phyloP scores from a whole-genome alignment of 805 yeast genomes.

The Ogataea paraovalis region DNA sequence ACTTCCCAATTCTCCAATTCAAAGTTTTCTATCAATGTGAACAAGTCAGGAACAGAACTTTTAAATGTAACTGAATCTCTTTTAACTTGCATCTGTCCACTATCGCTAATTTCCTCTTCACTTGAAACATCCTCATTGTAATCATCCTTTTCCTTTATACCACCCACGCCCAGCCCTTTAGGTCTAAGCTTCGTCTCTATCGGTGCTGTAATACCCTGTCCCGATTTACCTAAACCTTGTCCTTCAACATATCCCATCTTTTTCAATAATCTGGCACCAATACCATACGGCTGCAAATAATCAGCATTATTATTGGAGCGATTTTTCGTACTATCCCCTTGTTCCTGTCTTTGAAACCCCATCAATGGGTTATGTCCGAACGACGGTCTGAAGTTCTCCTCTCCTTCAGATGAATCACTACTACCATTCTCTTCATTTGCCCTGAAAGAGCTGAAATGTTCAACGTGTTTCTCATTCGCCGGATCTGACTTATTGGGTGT shows the following conservation, averaged over 20 bases:
- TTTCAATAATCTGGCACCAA: conserved; percentile 74
- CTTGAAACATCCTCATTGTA: conserved; percentile 11
- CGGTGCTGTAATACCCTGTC: conserved; percentile 77
- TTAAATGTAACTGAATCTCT: conserved; percentile 4
- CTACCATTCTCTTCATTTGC: not conserved
- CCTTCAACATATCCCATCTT: conserved; percentile 89
- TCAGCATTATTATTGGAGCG: not conserved
- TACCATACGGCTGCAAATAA: conserved; percentile 52
- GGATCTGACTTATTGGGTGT: not conserved
- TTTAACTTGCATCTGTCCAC: conserved; percentile 10
- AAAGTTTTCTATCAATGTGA: conserved; percentile 34
- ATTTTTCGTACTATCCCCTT: not conserved
- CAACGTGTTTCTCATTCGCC: conserved; percentile 1
- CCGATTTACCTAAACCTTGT: conserved; percentile 71
- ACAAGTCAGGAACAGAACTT: conserved; percentile 30
- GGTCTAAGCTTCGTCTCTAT: conserved; percentile 67
- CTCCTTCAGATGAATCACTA: not conserved
- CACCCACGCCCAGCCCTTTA: conserved; percentile 74
- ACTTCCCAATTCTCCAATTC: conserved; percentile 34
- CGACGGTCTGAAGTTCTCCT: conserved; percentile 1
- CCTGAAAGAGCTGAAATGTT: not conserved
- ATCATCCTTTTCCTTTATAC: conserved; percentile 37
- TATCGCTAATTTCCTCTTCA: conserved; percentile 23
- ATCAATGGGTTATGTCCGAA: conserved; percentile 1
- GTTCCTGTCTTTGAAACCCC: conserved; percentile 1